Conservation (phyloP, 106 monocot genomes). For the Chionographis japonica region DNA sequence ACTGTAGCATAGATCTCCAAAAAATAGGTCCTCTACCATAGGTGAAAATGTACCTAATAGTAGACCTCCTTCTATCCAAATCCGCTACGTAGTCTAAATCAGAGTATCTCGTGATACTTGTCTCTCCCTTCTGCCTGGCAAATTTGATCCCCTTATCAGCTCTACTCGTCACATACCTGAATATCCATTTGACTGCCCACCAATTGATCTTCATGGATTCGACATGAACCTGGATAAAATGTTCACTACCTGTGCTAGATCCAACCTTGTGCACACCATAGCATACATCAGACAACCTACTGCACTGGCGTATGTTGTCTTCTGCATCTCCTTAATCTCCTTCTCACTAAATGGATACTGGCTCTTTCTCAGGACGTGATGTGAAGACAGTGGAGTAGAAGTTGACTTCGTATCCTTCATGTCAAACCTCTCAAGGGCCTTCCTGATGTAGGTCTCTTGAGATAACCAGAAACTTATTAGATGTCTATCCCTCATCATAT, state of each 20-base stretch:
- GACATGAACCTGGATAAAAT: conserved; percentile 7
- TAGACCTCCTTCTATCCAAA: neutral
- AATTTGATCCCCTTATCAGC: neutral
- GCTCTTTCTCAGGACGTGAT: neutral
- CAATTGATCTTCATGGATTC: conserved; percentile 8
- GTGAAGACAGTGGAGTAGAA: neutral
- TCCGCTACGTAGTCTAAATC: neutral
- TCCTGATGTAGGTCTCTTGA: conserved; percentile 1
- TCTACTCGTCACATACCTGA: neutral
- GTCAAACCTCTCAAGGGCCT: neutral
- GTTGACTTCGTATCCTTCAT: neutral
- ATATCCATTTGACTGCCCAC: conserved; percentile 1
- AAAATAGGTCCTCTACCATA: neutral
- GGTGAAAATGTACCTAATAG: neutral
- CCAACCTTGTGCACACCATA: neutral
- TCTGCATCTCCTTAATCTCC: neutral
- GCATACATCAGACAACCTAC: conserved; percentile 7
- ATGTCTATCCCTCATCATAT: neutral
- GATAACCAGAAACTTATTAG: neutral
- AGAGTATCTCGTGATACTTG: neutral
- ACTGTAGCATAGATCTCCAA: neutral
- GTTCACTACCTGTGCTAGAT: neutral
- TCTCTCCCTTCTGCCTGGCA: neutral
- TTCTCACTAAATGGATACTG: neutral
- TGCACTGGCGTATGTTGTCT: neutral